Evolutionary conservation across 2,329 filamentous ascomycete genomes (phyloP).

Genomic region (Meredithiella fracta): DNA sequence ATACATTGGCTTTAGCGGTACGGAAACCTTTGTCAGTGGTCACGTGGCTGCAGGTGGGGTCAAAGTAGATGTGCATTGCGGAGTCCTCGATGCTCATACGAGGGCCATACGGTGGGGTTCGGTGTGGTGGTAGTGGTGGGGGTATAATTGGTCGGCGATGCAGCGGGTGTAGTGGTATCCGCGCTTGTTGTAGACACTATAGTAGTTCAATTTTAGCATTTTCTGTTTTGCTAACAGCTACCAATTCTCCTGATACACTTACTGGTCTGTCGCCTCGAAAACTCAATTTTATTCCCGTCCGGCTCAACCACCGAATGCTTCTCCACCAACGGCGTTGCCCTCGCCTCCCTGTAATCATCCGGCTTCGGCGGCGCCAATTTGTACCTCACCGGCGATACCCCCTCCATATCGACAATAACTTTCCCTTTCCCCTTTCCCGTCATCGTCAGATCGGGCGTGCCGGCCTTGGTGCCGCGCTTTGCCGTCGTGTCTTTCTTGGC

Average conservation of each 20-base stretch:
- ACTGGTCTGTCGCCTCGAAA: slow-evolving; percentile 52
- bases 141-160: slow-evolving; percentile 75
- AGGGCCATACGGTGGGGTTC: slow-evolving; percentile 71
- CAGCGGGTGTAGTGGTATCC: slow-evolving; percentile 80
- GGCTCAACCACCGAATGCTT: slow-evolving; percentile 36
- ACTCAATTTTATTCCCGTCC: slow-evolving; percentile 36
- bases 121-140: slow-evolving; percentile 77
- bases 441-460: slow-evolving; percentile 34
- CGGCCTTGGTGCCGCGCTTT: slow-evolving; percentile 47
- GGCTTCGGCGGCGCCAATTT: slow-evolving; percentile 47
- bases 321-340: slow-evolving; percentile 38
- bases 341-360: slow-evolving; percentile 43
- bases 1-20: slow-evolving; percentile 79
- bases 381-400: slow-evolving; percentile 40
- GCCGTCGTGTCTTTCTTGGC: slow-evolving; percentile 45
- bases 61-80: slow-evolving; percentile 69
- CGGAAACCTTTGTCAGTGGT: slow-evolving; percentile 89
- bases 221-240: too few species aligned
- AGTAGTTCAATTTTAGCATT: background rate
- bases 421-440: slow-evolving; percentile 20
- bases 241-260: slow-evolving; percentile 19
- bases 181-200: slow-evolving; percentile 46
- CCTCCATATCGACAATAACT: slow-evolving; percentile 25
- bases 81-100: slow-evolving; percentile 88
- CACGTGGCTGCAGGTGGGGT: slow-evolving; percentile 56